Evolutionary conservation across 2,329 filamentous ascomycete species (phyloP), one percentile per base, ranked within the genome.

Genomic region (Fusarium sp.): DNA sequence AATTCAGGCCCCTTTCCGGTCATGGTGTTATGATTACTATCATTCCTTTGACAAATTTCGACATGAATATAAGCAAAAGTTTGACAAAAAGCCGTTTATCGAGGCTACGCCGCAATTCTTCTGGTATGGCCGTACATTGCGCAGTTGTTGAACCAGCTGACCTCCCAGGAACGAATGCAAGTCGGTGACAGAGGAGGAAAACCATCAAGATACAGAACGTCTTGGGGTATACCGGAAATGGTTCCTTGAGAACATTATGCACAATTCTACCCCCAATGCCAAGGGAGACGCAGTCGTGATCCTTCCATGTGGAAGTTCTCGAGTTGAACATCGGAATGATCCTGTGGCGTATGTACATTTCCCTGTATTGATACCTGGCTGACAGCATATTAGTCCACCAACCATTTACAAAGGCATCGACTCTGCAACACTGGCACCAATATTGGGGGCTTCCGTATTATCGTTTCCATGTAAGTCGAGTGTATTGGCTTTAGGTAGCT

Each of bases 1-100:
- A 36, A 17, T 12, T 3, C 22, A 83, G 81, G 78, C 78, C 7
- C 73, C 79, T 2, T 82, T 81, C 36, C 63, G 68, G 5, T 76
- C 76, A 3, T 81, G 80, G 58, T 82, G 80, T 57, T 80, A 80
- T 69, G 81, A 81, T 13, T 82, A 81, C 58, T 81, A 79, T 57
- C 74, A 80, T 45, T 60, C 73, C 10, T 82, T 80, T 59, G 70
- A 78, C 22, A 48, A 60, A 0, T 84, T 83, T 35, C 73, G 77
- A 28, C 33, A 66, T 2, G 66, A 69, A 2, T 83, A 81, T 39
- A 41, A 47, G 17, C 35, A 73, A 35, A 75, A 72, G 26, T 79
- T 80, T 39, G 66, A 74, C 9, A 69, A 58, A 7, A 51, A 73
- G 36, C 77, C 81, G 0, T 81, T 78, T 39, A n/a, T 75, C 11